Evolutionary conservation across 169 alveolate species (phyloP), one percentile per base, ranked within the genome.

Genomic region (Besnoitia besnoiti): DNA sequence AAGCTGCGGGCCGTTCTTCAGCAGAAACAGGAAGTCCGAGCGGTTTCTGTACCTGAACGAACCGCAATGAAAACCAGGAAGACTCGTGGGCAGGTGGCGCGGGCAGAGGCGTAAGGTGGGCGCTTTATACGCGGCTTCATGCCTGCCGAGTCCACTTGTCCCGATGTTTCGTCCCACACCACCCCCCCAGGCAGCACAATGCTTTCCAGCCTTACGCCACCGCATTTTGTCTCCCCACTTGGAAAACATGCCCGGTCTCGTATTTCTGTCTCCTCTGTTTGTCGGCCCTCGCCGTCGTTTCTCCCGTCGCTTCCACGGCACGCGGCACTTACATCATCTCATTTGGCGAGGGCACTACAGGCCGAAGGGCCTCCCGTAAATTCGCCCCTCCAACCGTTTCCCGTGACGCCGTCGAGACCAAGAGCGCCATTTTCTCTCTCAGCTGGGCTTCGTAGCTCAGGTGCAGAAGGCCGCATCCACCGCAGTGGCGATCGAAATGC

Each of bases 401-500:
- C 44, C 21, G 14, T 24, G 39, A 33, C 12, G 44, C 46, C 14
- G 44, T 16, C 51, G 33, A 21, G 51, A 1, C 37, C 55, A 76
- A 35, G 30, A 80, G 89, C n/a, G 37, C 33, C 46, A 0, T 1
- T 37, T 80, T 80, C 73, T 44, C 73, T 5, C 40, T n/a, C 42
- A 80, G 27, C 73, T 80, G 89, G 19, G 35, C 47, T 2, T 47
- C 44, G 73, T 80, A 80, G n/a, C 46, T 44, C 33, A 46, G 40
- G 30, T 80, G 89, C 30, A 46, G 89, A 46, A 80, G 16, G 12
- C 49, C 14, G 44, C 89, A 80, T 16, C 89, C 89, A 27, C 89
- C 89, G 73, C 89, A 80, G 89, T 46, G 21, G 39, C 47, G 42
- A n/a, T 47, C 62, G n/a, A 80, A 42, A 30, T 80, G 73, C 46